phyloP scores from a whole-genome alignment of 768 basidiomycete species.

The Lactarius pseudohatsudake region DNA sequence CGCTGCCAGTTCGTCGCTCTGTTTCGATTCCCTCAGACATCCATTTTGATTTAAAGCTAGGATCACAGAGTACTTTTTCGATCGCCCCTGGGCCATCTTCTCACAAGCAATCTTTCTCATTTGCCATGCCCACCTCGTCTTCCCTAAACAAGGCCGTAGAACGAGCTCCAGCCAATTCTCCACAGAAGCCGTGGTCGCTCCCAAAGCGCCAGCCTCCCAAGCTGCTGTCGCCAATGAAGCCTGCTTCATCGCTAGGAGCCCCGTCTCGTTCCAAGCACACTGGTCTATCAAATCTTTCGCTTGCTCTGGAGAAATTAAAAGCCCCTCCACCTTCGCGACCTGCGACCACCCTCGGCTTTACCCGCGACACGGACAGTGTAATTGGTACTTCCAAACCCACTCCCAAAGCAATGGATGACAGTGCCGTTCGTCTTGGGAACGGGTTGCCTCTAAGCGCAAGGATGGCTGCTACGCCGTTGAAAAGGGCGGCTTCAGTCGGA shows the following conservation, averaged over 20 bases:
- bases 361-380: conserved; percentile 33
- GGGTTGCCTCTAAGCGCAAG: conserved; percentile 4
- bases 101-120: conserved; percentile 25
- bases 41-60: conserved; percentile 15
- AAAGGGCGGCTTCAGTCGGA: conserved; percentile 16
- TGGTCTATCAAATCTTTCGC: conserved; percentile 59
- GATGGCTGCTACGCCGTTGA: conserved; percentile 7
- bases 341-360: conserved; percentile 71
- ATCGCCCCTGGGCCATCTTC: conserved; percentile 6
- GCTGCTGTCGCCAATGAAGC: conserved; percentile 21
- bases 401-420: conserved; percentile 26
- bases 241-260: conserved; percentile 12
- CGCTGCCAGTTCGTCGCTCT: conserved; percentile 14
- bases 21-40: not conserved
- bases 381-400: conserved; percentile 21
- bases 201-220: conserved; percentile 20
- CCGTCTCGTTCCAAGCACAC: conserved; percentile 28
- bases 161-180: conserved; percentile 15
- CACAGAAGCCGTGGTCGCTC: conserved; percentile 21
- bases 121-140: conserved; percentile 30
- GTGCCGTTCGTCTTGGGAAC: conserved; percentile 18
- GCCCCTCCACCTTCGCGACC: conserved; percentile 65
- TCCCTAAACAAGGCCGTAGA: conserved; percentile 24
- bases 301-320: conserved; percentile 68
- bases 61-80: not conserved